A percentile compares a stretch with the other conserved stretches of the same genome.
phyloP scores from a whole-genome alignment of 495 filamentous ascomycete genomes.

The Parathielavia hyrcaniae region DNA sequence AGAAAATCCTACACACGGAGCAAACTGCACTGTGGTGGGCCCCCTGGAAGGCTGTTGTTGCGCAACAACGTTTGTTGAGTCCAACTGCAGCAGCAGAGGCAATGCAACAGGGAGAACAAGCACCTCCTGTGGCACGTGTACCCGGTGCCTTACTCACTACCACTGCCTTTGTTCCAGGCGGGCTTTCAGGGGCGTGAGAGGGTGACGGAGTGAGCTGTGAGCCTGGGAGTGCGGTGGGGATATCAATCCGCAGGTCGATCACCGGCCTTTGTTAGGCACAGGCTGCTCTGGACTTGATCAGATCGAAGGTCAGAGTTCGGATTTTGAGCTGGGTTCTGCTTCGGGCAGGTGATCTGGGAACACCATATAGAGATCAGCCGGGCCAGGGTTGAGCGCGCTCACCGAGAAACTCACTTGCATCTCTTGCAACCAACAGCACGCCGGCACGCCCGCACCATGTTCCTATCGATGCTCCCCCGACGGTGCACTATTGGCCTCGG shows the following conservation, averaged over 20 bases:
- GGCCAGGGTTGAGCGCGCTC: not conserved
- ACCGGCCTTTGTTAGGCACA: not conserved
- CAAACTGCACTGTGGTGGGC: slow-evolving; percentile 4
- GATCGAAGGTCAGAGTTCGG: not conserved
- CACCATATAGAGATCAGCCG: not conserved
- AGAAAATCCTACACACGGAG: slow-evolving; percentile 6
- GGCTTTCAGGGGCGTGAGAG: too few species aligned
- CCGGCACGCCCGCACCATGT: not conserved
- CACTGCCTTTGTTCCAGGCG: slow-evolving; percentile 1
- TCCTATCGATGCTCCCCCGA: slow-evolving; percentile 14
- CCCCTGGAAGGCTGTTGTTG: not conserved
- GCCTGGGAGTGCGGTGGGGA: not conserved
- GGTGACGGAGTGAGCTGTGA: not conserved
- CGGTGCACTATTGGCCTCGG: slow-evolving; percentile 10
- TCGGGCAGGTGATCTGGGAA: not conserved
- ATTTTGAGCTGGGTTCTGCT: not conserved
- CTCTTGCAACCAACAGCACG: not conserved
- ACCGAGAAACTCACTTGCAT: not conserved
- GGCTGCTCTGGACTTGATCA: not conserved
- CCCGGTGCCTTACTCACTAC: not conserved
- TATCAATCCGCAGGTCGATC: not conserved
- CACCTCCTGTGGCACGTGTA: not conserved
- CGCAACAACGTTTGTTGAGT: not conserved
- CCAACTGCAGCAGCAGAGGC: not conserved
- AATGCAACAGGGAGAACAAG: slow-evolving; percentile 1